Percentiles rank a stretch among this genome's conserved stretches.
These are phyloP conservation scores for Pluteus cervinus DNA, from an alignment of 768 basidiomycete species.

Conservation along the genomic window DNA sequence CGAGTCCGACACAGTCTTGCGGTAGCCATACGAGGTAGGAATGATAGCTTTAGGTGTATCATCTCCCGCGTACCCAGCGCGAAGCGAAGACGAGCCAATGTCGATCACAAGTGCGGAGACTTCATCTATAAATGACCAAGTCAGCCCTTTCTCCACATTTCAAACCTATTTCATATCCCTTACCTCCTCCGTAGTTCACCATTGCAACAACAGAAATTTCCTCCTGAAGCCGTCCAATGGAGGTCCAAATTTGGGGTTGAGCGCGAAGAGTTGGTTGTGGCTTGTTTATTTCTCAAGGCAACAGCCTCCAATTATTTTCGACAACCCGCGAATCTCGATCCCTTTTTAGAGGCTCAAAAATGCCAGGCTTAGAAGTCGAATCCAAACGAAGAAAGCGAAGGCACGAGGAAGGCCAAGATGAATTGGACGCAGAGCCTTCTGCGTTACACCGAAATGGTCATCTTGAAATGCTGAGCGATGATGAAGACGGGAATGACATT, in stretches of 20 bases:
- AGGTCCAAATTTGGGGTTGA: not conserved
- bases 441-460: conserved; percentile 34
- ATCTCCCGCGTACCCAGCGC: conserved; percentile 97
- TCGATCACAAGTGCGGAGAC: conserved; percentile 96
- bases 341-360: not conserved
- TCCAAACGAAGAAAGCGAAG: conserved; percentile 57
- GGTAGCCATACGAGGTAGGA: conserved; percentile 84
- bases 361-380: conserved; percentile 9
- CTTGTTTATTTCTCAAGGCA: conserved; percentile 19
- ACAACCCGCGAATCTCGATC: conserved; percentile 8
- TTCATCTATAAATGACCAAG: conserved; percentile 57
- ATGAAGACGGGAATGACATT: conserved; percentile 45
- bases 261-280: conserved; percentile 18
- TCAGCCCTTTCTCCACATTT: conserved; percentile 3
- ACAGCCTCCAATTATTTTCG: conserved; percentile 13
- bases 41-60: conserved; percentile 91
- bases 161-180: conserved; percentile 15
- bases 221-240: conserved; percentile 3
- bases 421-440: conserved; percentile 11
- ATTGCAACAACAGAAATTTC: too few relatives aligned
- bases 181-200: conserved; percentile 88
- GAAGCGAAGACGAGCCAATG: conserved; percentile 83
- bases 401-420: conserved; percentile 35
- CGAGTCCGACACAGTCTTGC: conserved; percentile 33
- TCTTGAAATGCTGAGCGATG: conserved; percentile 73